Percentiles rank a stretch among this genome's conserved stretches.
These are phyloP conservation scores for Streptanthus diversifolius DNA, from an alignment of 345 rosid genomes.

Conservation along the genomic window DNA sequence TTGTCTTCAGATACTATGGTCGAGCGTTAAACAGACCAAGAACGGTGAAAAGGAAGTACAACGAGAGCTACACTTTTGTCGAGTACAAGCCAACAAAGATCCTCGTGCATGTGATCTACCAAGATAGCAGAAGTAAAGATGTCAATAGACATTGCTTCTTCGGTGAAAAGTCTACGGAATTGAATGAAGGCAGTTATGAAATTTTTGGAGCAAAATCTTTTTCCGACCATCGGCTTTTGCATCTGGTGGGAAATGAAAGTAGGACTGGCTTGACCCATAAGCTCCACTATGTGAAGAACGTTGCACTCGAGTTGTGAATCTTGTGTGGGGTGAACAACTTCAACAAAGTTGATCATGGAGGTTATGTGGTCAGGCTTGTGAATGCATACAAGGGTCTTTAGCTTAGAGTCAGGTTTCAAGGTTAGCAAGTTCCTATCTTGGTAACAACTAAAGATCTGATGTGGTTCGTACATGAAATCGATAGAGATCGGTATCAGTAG, in stretches of 20 bases:
- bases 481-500: background rate
- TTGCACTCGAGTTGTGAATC: background rate
- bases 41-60: conserved; percentile 32
- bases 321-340: background rate
- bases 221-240: background rate
- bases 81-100: background rate
- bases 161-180: background rate
- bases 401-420: background rate
- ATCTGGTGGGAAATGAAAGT: background rate
- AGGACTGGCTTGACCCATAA: background rate
- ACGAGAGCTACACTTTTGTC: background rate
- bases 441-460: background rate
- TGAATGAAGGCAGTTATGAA: background rate
- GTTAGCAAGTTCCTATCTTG: background rate
- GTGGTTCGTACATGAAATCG: background rate
- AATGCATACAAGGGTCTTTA: background rate
- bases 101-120: background rate
- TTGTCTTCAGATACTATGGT: conserved; percentile 25
- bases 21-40: conserved; percentile 36
- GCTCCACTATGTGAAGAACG: background rate
- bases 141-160: background rate
- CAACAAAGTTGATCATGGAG: background rate
- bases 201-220: background rate
- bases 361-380: background rate
- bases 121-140: background rate